A percentile compares a stretch with the other conserved stretches of the same genome.
These are phyloP conservation scores for Pleurotus platypus DNA, from an alignment of 768 basidiomycete genomes.

Conservation along the genomic window DNA sequence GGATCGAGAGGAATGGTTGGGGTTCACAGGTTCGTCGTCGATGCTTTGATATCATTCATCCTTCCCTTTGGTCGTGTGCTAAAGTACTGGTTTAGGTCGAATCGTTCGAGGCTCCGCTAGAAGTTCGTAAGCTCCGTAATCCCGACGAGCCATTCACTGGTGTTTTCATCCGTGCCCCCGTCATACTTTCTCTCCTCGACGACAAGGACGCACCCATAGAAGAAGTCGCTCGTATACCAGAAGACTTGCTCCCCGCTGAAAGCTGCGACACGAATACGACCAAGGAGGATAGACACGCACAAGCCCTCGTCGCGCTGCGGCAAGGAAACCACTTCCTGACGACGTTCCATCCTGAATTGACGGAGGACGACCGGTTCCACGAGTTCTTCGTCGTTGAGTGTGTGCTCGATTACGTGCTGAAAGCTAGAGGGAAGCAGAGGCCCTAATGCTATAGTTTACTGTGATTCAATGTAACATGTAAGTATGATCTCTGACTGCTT, in stretches of 20 bases:
- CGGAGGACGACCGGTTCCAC: conserved; percentile 83
- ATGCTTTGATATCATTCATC: conserved; percentile 1
- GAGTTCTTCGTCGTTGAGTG: conserved; percentile 85
- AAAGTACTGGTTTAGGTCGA: conserved; percentile 53
- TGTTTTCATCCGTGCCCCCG: conserved; percentile 93
- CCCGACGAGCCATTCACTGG: conserved; percentile 66
- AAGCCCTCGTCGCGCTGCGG: conserved; percentile 76
- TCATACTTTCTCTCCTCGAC: conserved; percentile 28
- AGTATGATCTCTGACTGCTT: neutral
- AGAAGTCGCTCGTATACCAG: conserved; percentile 68
- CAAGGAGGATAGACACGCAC: conserved; percentile 47
- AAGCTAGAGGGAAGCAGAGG: conserved; percentile 1
- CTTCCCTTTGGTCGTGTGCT: neutral
- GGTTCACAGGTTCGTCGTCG: conserved; percentile 72
- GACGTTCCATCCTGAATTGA: conserved; percentile 93
- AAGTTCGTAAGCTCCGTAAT: conserved; percentile 59
- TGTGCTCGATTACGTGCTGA: conserved; percentile 36
- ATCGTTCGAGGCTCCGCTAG: conserved; percentile 82
- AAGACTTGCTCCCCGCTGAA: conserved; percentile 37
- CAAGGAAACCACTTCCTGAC: conserved; percentile 85
- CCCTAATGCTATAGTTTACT: neutral
- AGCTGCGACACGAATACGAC: conserved; percentile 32
- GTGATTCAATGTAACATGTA: neutral
- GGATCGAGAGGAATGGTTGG: conserved; percentile 86
- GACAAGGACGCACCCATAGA: conserved; percentile 53